Evolutionary conservation across 2,329 filamentous ascomycete species (phyloP).

Genomic region (Curvularia eragrostidis): DNA sequence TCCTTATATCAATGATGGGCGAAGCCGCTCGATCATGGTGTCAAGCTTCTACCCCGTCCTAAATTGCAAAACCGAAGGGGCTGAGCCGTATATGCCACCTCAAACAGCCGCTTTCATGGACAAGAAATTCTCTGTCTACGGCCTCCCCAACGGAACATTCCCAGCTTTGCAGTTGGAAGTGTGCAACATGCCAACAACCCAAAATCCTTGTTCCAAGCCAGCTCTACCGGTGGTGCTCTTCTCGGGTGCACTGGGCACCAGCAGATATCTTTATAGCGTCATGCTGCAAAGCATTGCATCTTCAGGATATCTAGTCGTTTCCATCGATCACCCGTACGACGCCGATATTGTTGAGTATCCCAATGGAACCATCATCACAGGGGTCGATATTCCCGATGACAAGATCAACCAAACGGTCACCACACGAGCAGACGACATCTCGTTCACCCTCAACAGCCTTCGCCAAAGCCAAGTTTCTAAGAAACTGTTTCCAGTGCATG

Average conservation of each 20-base stretch:
- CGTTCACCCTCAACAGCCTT: conserved; percentile 31
- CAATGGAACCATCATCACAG: conserved; percentile 45
- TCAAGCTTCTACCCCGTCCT: conserved; percentile 33
- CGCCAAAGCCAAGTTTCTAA: conserved; percentile 15
- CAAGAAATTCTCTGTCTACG: conserved; percentile 32
- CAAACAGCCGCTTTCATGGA: conserved; percentile 31
- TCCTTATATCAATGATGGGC: conserved; percentile 28
- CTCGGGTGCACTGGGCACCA: conserved; percentile 55
- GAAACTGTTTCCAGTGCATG: background rate
- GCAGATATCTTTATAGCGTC: conserved; percentile 53
- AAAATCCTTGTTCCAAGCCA: conserved; percentile 1
- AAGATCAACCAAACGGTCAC: conserved; percentile 29
- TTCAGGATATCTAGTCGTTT: conserved; percentile 56
- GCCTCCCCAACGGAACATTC: conserved; percentile 37
- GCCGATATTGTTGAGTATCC: conserved; percentile 59
- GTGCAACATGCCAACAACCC: conserved; percentile 15
- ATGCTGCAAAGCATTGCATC: conserved; percentile 57
- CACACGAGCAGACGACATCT: conserved; percentile 34
- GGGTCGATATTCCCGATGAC: conserved; percentile 34
- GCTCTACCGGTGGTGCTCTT: conserved; percentile 50
- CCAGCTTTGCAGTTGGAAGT: conserved; percentile 24
- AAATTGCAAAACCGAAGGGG: conserved; percentile 17
- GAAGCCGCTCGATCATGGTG: conserved; percentile 31
- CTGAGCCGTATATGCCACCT: conserved; percentile 33
- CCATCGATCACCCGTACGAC: conserved; percentile 61